These are phyloP conservation scores for Macadamia integrifolia DNA, from an alignment of 164 flowering plant species.

Conservation along the genomic window DNA sequence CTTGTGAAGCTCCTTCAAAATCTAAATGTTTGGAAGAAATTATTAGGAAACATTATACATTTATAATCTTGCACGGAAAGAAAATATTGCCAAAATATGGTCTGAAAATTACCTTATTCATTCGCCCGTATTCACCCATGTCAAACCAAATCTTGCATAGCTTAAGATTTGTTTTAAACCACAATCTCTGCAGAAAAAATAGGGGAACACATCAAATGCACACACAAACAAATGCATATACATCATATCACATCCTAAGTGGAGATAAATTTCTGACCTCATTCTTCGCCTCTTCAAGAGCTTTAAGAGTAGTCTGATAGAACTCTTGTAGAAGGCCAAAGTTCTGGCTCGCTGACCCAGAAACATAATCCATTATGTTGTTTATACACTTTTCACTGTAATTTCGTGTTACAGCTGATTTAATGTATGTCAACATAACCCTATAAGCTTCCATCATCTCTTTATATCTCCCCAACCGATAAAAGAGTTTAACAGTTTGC, in stretches of 20 bases:
- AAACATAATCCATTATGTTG: slow-evolving; percentile 95
- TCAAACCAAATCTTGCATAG: slow-evolving; percentile 98
- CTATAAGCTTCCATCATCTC: slow-evolving; percentile 98
- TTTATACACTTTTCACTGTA: slow-evolving; percentile 98
- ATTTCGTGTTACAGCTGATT: slow-evolving; percentile 95
- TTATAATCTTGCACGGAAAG: neutral
- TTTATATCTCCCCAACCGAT: slow-evolving; percentile 75
- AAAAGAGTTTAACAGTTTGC: slow-evolving; percentile 96
- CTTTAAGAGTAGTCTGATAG: slow-evolving; percentile 89
- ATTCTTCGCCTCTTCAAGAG: slow-evolving; percentile 99
- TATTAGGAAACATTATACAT: slow-evolving; percentile 7
- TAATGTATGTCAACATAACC: slow-evolving; percentile 93
- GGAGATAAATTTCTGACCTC: slow-evolving; percentile 46
- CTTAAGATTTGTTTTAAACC: slow-evolving; percentile 99
- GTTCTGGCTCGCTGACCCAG: slow-evolving; percentile 95
- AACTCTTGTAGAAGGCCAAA: slow-evolving; percentile 86
- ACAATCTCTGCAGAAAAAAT: slow-evolving; percentile 66
- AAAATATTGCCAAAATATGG: slow-evolving; percentile 2
- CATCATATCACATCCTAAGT: no score
- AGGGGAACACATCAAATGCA: neutral
- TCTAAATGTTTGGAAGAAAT: slow-evolving; percentile 32
- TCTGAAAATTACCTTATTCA: slow-evolving; percentile 74
- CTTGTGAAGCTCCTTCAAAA: slow-evolving; percentile 94
- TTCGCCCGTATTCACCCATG: slow-evolving; percentile 97
- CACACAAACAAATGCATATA: neutral